Percentiles rank a stretch among this genome's conserved stretches.
Conservation (phyloP, 1,284 basidiomycete genomes). For the Cystobasidium sp. region DNA sequence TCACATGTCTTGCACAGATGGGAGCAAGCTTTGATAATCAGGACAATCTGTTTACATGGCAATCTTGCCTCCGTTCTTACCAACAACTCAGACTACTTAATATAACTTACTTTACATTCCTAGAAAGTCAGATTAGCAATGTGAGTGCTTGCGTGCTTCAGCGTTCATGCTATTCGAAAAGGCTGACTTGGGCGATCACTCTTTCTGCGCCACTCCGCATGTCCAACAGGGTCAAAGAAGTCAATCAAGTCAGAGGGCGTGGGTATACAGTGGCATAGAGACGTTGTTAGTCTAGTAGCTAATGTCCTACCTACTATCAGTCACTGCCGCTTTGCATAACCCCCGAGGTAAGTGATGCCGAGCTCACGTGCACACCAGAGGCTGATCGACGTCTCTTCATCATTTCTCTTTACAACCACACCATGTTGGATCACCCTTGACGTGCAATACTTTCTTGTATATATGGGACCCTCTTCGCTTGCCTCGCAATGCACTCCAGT, state of each 20-base stretch:
- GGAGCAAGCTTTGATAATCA: too few relatives aligned
- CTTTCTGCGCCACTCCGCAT: background rate
- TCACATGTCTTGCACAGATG: too few relatives aligned
- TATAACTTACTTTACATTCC: background rate
- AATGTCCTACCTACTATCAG: background rate
- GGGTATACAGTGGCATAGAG: background rate
- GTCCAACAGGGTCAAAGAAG: slow-evolving; percentile 24
- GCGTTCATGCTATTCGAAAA: too few relatives aligned
- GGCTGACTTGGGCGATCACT: too few relatives aligned
- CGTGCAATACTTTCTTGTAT: too few relatives aligned
- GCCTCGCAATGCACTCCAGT: background rate
- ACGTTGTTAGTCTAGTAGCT: background rate
- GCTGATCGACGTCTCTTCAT: background rate
- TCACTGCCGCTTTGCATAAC: slow-evolving; percentile 35
- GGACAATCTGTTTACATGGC: too few relatives aligned
- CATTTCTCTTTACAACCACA: background rate
- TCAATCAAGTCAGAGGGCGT: slow-evolving; percentile 32
- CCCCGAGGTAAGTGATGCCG: slow-evolving; percentile 12
- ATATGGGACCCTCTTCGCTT: background rate
- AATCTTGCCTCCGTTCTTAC: background rate
- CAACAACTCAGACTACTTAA: background rate
- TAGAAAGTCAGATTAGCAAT: too few relatives aligned
- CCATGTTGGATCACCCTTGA: background rate
- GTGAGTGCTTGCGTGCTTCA: too few relatives aligned
- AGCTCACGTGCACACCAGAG: background rate